Conservation (phyloP, 179 eudicot species). For the Beta lomatogona region DNA sequence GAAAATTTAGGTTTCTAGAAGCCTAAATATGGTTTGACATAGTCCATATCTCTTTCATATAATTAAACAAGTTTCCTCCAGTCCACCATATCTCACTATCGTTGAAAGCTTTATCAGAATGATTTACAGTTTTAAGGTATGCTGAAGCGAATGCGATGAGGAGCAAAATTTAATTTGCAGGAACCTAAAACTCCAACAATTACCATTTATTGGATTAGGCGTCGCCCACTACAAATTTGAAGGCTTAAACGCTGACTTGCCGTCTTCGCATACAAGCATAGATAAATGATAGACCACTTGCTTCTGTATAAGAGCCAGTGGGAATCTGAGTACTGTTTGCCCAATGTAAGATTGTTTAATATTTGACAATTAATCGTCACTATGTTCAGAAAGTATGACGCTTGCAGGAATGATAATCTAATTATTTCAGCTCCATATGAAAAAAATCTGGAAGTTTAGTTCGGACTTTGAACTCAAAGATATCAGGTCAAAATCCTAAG, state of each 20-base stretch:
- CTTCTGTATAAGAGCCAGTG: slow-evolving; percentile 2
- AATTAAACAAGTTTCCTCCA: neutral
- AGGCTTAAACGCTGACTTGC: neutral
- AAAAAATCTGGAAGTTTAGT: neutral
- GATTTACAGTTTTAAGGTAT: slow-evolving; percentile 14
- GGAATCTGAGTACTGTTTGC: neutral
- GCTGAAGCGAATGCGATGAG: neutral
- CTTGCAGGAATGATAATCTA: neutral
- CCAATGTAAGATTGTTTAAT: neutral
- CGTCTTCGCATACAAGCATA: neutral
- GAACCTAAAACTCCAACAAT: neutral
- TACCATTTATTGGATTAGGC: neutral
- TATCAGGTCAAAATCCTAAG: slow-evolving; percentile 3
- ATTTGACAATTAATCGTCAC: neutral
- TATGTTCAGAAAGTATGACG: neutral
- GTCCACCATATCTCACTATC: neutral
- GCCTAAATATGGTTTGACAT: neutral
- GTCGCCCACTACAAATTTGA: neutral
- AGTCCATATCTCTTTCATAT: neutral
- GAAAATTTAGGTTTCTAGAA: neutral
- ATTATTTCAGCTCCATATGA: neutral
- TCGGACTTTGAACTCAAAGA: neutral
- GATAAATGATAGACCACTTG: neutral
- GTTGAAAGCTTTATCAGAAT: neutral
- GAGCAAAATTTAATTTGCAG: neutral